These are phyloP conservation scores for Euphorbia lathyris DNA, from an alignment of 345 rosid genomes.

Conservation along the genomic window DNA sequence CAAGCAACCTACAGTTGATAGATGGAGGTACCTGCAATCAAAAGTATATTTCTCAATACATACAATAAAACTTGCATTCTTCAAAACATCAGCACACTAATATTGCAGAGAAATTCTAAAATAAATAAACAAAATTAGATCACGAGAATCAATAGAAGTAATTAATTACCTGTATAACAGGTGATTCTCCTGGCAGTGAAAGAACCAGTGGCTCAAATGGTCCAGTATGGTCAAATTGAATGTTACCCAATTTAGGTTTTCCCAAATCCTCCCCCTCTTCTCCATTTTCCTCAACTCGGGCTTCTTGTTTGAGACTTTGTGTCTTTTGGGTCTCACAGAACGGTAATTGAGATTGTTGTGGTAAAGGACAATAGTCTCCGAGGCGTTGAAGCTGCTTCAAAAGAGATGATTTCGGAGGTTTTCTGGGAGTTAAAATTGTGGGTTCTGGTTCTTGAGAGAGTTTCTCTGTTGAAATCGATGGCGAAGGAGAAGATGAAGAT, in stretches of 20 bases:
- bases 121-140: not conserved
- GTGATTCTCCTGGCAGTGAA: slow-evolving; percentile 53
- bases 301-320: not conserved
- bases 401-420: slow-evolving; percentile 84
- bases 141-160: not conserved
- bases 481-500: slow-evolving; percentile 26
- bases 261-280: slow-evolving; percentile 48
- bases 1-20: slow-evolving; percentile 84
- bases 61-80: not conserved
- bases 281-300: slow-evolving; percentile 26
- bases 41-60: not conserved
- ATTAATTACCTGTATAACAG: slow-evolving; percentile 56
- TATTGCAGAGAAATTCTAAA: not conserved
- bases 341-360: slow-evolving; percentile 15
- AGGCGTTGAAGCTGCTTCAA: slow-evolving; percentile 76
- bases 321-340: slow-evolving; percentile 16
- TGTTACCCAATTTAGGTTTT: slow-evolving; percentile 52
- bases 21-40: slow-evolving; percentile 72
- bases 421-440: slow-evolving; percentile 35
- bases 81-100: not conserved
- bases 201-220: slow-evolving; percentile 74
- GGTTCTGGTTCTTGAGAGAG: slow-evolving; percentile 43
- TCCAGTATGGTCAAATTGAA: slow-evolving; percentile 64
- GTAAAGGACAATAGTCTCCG: slow-evolving; percentile 35
- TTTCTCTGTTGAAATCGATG: slow-evolving; percentile 4